Percentiles rank a stretch among this genome's conserved stretches.
phyloP scores from a whole-genome alignment of 2,329 filamentous ascomycete genomes.

The Nemania serpens region DNA sequence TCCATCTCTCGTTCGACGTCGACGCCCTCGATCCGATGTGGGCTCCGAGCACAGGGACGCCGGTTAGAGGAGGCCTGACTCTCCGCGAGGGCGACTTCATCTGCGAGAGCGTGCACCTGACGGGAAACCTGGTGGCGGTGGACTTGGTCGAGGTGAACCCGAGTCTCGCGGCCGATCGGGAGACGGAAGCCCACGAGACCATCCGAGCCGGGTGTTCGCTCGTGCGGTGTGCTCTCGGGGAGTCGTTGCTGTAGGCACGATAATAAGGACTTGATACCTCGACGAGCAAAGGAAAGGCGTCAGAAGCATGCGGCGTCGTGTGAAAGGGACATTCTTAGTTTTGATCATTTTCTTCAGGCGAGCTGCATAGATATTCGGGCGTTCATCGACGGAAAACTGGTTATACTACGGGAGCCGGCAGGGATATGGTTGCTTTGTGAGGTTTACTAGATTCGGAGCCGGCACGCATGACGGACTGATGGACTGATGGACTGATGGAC shows the following conservation, averaged over 20 bases:
- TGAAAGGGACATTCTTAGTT: no score
- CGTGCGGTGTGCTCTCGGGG: constrained; percentile 88
- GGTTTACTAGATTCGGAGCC: no score
- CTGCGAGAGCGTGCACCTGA: constrained; percentile 83
- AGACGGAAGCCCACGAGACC: constrained; percentile 77
- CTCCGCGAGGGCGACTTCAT: constrained; percentile 97
- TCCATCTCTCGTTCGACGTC: constrained; percentile 96
- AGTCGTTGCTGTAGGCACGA: constrained; percentile 73
- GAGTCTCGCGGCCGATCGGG: constrained; percentile 63
- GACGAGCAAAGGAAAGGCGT: background rate
- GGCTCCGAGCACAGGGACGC: constrained; percentile 94
- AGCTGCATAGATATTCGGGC: constrained; percentile 16
- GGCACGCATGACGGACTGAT: no score
- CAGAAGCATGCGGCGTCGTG: no score
- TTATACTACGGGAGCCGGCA: background rate
- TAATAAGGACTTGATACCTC: no score
- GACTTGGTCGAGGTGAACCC: constrained; percentile 86
- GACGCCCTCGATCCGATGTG: constrained; percentile 95
- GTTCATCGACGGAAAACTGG: constrained; percentile 17
- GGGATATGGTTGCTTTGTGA: background rate
- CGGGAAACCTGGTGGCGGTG: constrained; percentile 76
- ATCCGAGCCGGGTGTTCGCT: constrained; percentile 89
- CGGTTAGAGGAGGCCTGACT: constrained; percentile 90
- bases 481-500: no score
- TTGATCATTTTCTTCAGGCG: background rate